Percentiles rank a stretch among this genome's conserved stretches.
Evolutionary conservation across 352 stramenopile species (phyloP).

Genomic region (Albugo candida): DNA sequence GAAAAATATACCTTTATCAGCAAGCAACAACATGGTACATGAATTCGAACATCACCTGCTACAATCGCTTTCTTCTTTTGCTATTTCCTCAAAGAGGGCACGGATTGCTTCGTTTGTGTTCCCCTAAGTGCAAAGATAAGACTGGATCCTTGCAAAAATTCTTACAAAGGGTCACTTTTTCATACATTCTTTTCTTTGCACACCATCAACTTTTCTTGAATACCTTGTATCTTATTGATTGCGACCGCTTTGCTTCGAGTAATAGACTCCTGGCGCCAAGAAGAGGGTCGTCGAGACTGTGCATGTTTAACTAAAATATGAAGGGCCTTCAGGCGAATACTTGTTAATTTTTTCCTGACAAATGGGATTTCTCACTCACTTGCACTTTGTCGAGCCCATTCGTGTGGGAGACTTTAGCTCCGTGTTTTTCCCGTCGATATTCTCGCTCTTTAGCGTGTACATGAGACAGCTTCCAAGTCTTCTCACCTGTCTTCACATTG

Average conservation of each 20-base stretch:
- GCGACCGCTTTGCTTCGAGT: constrained; percentile 76
- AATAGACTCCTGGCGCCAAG: constrained; percentile 76
- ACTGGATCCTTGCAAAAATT: background rate
- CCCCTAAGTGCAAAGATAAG: background rate
- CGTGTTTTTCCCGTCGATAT: constrained; percentile 26
- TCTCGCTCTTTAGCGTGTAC: constrained; percentile 68
- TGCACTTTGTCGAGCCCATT: constrained; percentile 22
- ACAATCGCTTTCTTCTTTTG: constrained; percentile 76
- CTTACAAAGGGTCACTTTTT: background rate
- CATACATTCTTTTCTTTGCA: constrained; percentile 22
- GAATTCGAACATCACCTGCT: constrained; percentile 33
- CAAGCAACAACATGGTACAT: constrained; percentile 13
- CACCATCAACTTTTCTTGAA: constrained; percentile 62
- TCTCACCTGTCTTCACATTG: constrained; percentile 66
- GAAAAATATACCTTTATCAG: background rate
- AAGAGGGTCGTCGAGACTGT: constrained; percentile 57
- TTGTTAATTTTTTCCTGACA: background rate
- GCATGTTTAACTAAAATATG: constrained; percentile 82
- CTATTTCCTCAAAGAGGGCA: constrained; percentile 68
- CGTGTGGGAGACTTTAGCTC: background rate
- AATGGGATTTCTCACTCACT: constrained; percentile 2
- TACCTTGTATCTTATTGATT: constrained; percentile 47
- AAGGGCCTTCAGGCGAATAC: constrained; percentile 18
- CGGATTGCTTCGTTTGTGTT: constrained; percentile 21
- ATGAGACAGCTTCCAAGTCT: constrained; percentile 75